phyloP scores from a whole-genome alignment of 176 grass and related monocot species.

The Oryza meridionalis region DNA sequence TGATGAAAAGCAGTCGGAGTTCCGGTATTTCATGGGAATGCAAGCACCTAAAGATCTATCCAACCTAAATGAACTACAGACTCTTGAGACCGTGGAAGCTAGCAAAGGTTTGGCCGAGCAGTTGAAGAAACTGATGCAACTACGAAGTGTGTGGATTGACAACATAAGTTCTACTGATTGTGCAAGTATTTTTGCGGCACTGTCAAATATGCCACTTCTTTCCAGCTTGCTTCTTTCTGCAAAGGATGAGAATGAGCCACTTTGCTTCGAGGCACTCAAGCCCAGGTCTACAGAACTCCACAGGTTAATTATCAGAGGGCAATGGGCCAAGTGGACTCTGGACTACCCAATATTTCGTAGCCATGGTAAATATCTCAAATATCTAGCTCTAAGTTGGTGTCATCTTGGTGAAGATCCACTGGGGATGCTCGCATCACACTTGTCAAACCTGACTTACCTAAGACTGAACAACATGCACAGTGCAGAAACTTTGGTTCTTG shows the following conservation, averaged over 20 bases:
- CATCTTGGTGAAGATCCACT: conserved; percentile 22
- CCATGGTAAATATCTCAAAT: conserved; percentile 17
- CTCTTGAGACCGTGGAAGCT: conserved; percentile 39
- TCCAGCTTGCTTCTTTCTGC: conserved; percentile 36
- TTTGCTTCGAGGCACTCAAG: not conserved
- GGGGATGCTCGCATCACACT: not conserved
- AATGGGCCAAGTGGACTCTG: conserved; percentile 14
- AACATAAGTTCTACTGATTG: conserved; percentile 19
- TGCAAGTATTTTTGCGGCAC: conserved; percentile 1
- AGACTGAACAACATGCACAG: conserved; percentile 24
- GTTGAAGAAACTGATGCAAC: conserved; percentile 38
- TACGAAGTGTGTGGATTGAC: conserved; percentile 34
- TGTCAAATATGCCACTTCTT: conserved; percentile 9
- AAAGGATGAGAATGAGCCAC: not conserved
- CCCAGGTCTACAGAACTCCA: not conserved
- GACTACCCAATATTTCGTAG: not conserved
- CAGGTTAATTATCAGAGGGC: conserved; percentile 32
- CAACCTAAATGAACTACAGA: conserved; percentile 39
- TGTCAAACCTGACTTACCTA: conserved; percentile 35
- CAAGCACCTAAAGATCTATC: conserved; percentile 45
- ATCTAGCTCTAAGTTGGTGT: conserved; percentile 38
- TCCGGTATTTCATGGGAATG: conserved; percentile 38
- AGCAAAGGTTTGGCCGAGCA: conserved; percentile 44
- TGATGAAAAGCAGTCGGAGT: conserved; percentile 34
- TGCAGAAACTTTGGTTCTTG: conserved; percentile 17